Conservation (phyloP, 2,329 filamentous ascomycete species). For the Xylaria sp. region DNA sequence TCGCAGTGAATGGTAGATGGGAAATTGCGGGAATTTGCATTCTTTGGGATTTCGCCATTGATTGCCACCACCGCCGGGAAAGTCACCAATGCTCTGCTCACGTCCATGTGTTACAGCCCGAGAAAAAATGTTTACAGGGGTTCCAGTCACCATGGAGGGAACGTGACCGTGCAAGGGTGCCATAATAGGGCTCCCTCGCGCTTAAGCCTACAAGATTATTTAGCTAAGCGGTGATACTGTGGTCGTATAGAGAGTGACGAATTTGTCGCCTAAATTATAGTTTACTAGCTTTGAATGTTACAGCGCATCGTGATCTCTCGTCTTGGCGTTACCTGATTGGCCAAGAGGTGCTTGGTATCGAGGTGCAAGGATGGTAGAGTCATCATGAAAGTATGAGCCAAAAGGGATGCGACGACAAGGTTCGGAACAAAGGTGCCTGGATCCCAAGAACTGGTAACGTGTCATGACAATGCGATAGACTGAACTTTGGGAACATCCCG, state of each 20-base stretch:
- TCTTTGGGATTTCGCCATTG: not conserved
- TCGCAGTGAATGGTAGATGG: not conserved
- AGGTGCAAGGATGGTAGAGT: not conserved
- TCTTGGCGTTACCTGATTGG: conserved; percentile 12
- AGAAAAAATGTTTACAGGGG: not conserved
- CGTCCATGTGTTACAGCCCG: not conserved
- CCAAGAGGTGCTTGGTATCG: not conserved
- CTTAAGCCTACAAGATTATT: not conserved
- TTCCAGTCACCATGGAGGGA: not conserved
- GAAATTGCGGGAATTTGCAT: not conserved
- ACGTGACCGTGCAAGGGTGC: not conserved
- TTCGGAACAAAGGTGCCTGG: not conserved
- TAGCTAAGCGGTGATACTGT: not conserved
- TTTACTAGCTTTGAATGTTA: not conserved
- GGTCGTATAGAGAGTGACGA: not conserved
- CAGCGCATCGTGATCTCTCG: conserved; percentile 1
- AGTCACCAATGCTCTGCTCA: conserved; percentile 2
- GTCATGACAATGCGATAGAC: not conserved
- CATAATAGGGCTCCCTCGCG: not conserved
- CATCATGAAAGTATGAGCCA: not conserved
- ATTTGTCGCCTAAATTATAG: not conserved
- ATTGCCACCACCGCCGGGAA: not conserved
- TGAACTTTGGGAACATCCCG: not conserved
- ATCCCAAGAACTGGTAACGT: not conserved
- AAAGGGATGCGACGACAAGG: not conserved